Evolutionary conservation across 305 asterid genomes (phyloP), one percentile per base, ranked within the genome.

Genomic region (Plantago coronopus): DNA sequence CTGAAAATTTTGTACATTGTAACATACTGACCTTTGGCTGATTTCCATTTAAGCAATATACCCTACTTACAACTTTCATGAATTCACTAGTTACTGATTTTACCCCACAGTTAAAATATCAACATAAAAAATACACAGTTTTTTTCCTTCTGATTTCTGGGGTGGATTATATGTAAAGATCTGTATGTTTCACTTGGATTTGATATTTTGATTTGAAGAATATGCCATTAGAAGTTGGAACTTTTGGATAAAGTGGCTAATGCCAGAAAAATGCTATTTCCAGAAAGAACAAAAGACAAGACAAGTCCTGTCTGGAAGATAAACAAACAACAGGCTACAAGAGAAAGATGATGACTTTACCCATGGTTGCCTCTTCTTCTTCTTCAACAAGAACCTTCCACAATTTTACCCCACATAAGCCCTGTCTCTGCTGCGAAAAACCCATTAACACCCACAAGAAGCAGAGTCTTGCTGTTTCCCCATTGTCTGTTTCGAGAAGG

Each of bases 401-500:
- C 16, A 67, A 49, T 29, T 61, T 61, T 38, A 43, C 34, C 17
- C 22, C 47, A 10, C 46, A 59, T 11, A 74, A 48, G n/a, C 55
- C 38, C 29, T 20, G 64, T 23, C 65, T 49, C 45, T 31, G 51
- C 61, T 57, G 67, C 23, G 17, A 66, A 21, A 63, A 74, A 17
- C 68, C 74, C 70, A 59, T 49, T 34, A 34, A 34, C 27, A 55
- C 46, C 53, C 61, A 57, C 40, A 7, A 34, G 44, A 37, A 57
- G 25, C 58, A 21, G 48, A 72, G 68, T 25, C 67, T 25, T 27
- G 69, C 18, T 7, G 45, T 63, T 59, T 18, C 42, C 67, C 83
- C 78, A 51, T 58, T 73, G 65, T 75, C 84, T 62, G 68, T 83
- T 68, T 82, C 97, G 3, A 80, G 97, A 83, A 85, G 97, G 83